These are phyloP conservation scores for Cenococcum geophilum DNA, from an alignment of 495 filamentous ascomycete genomes.

Conservation along the genomic window DNA sequence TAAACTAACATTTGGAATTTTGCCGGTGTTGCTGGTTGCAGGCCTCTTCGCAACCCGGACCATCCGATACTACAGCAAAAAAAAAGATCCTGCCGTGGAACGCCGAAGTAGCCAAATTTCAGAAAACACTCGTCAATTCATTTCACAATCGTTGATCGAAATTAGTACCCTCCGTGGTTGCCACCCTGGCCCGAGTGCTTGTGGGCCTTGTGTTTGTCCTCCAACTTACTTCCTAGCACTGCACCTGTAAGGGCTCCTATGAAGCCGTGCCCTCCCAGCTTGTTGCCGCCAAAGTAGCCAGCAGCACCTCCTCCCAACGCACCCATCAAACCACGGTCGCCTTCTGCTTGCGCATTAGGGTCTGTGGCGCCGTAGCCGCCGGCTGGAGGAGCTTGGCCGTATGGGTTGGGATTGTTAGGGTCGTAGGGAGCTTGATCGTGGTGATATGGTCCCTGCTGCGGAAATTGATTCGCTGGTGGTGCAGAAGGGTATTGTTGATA, in stretches of 20 bases:
- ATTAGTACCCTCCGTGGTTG: conserved; percentile 19
- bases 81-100: no score
- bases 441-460: conserved; percentile 28
- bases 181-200: conserved; percentile 17
- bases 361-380: conserved; percentile 29
- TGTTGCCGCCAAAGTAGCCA: conserved; percentile 36
- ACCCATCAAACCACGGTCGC: conserved; percentile 39
- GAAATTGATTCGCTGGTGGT: conserved; percentile 24
- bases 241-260: conserved; percentile 37
- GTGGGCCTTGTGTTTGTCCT: conserved; percentile 37
- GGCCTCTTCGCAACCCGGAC: no score
- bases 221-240: conserved; percentile 38
- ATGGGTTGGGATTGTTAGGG: conserved; percentile 28
- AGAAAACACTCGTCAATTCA: background rate
- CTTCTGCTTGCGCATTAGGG: conserved; percentile 30
- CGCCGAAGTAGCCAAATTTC: no score
- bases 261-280: conserved; percentile 34
- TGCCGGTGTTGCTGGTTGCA: no score
- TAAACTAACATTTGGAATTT: no score
- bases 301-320: conserved; percentile 35
- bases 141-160: background rate
- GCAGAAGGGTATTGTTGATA: conserved; percentile 28
- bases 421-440: conserved; percentile 23
- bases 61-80: no score
- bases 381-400: conserved; percentile 27